Conservation (phyloP, 331 rosid species). For the Quercus tomentella region DNA sequence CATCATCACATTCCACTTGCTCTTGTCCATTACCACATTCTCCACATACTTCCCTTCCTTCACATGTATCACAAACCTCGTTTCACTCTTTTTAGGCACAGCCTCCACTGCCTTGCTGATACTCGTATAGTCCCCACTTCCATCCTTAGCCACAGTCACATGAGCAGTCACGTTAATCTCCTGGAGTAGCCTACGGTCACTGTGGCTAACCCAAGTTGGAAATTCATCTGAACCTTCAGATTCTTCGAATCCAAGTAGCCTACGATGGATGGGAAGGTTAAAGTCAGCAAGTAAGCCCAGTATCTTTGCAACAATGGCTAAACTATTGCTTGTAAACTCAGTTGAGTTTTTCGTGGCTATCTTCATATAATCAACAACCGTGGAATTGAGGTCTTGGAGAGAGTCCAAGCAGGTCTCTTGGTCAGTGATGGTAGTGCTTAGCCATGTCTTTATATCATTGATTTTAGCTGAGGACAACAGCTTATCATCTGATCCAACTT, state of each 20-base stretch:
- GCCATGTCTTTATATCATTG: slow-evolving; percentile 57
- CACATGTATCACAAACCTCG: slow-evolving; percentile 54
- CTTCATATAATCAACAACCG: slow-evolving; percentile 17
- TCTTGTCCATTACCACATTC: slow-evolving; percentile 66
- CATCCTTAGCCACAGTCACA: slow-evolving; percentile 69
- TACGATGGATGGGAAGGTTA: slow-evolving; percentile 40
- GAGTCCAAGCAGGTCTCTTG: slow-evolving; percentile 69
- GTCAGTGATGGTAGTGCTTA: slow-evolving; percentile 62
- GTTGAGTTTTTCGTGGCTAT: slow-evolving; percentile 54
- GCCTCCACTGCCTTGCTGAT: slow-evolving; percentile 45
- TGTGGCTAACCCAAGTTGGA: slow-evolving; percentile 57
- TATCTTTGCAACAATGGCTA: slow-evolving; percentile 61
- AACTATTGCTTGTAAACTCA: slow-evolving; percentile 61
- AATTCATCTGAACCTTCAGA: slow-evolving; percentile 11
- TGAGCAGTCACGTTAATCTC: slow-evolving; percentile 6
- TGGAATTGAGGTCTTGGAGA: slow-evolving; percentile 51
- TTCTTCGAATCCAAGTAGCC: slow-evolving; percentile 28
- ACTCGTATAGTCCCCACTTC: slow-evolving; percentile 46
- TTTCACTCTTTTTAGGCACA: slow-evolving; percentile 56
- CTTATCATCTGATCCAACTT: slow-evolving; percentile 1
- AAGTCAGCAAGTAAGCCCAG: slow-evolving; percentile 28
- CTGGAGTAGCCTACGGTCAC: slow-evolving; percentile 57
- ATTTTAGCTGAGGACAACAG: slow-evolving; percentile 30
- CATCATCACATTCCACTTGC: slow-evolving; percentile 84
- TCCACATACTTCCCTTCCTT: slow-evolving; percentile 69